These are phyloP conservation scores for Collybiopsis luxurians DNA, from an alignment of 768 basidiomycete genomes.

Conservation along the genomic window DNA sequence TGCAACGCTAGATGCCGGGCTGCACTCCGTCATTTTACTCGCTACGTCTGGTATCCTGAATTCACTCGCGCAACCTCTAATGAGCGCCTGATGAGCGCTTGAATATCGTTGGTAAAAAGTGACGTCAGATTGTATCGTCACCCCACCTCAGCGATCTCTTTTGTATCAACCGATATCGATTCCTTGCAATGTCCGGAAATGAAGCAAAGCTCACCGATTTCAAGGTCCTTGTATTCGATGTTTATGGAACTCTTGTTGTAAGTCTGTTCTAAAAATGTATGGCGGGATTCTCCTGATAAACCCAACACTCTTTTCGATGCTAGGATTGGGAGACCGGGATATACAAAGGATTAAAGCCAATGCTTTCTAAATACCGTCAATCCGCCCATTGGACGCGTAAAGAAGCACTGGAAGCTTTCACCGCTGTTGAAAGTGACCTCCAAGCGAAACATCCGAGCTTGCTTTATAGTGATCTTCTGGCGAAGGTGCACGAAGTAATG, in stretches of 20 bases:
- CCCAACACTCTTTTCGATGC: neutral
- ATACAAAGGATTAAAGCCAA: constrained; percentile 48
- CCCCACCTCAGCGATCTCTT: too few relatives aligned
- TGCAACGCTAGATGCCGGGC: too few relatives aligned
- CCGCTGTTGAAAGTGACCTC: constrained; percentile 51
- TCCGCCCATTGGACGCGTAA: constrained; percentile 44
- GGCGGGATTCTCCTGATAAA: too few relatives aligned
- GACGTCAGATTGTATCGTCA: too few relatives aligned
- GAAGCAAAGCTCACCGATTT: constrained; percentile 37
- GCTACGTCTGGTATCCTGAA: too few relatives aligned
- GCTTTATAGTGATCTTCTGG: constrained; percentile 62
- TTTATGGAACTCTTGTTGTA: constrained; percentile 72
- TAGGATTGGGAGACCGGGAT: constrained; percentile 78
- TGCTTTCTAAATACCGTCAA: constrained; percentile 41
- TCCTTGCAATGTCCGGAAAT: too few relatives aligned
- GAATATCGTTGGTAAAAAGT: too few relatives aligned
- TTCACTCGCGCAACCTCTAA: too few relatives aligned
- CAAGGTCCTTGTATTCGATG: constrained; percentile 67
- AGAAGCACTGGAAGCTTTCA: constrained; percentile 52
- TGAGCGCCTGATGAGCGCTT: too few relatives aligned
- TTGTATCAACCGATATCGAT: too few relatives aligned
- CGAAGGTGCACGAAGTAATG: constrained; percentile 39
- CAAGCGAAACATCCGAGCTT: constrained; percentile 55
- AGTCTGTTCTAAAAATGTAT: too few relatives aligned
- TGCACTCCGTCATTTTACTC: too few relatives aligned